These are phyloP conservation scores for Combretum micranthum DNA, from an alignment of 345 rosid species.

Conservation along the genomic window DNA sequence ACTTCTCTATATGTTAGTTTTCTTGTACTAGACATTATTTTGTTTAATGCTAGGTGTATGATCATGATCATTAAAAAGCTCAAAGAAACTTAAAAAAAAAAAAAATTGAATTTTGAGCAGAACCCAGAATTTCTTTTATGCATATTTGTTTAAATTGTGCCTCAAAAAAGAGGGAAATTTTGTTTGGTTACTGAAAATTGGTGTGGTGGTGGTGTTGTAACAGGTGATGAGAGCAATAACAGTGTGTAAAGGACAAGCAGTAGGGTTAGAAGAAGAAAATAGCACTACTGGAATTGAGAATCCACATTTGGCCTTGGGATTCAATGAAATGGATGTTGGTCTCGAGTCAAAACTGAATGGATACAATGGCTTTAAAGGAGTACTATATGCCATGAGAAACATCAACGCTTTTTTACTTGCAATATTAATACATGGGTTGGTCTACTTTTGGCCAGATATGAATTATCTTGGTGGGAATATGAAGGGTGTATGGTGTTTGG, in stretches of 20 bases:
- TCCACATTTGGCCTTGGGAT: conserved; percentile 55
- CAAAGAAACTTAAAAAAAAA: no score
- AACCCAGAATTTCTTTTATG: no score
- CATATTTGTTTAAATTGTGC: no score
- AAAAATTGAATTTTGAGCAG: no score
- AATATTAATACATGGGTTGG: conserved; percentile 65
- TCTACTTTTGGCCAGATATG: conserved; percentile 52
- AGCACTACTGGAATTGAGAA: conserved; percentile 65
- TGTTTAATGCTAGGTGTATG: no score
- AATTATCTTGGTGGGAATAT: conserved; percentile 23
- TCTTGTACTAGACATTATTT: no score
- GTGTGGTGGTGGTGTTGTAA: conserved; percentile 5
- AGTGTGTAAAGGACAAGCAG: conserved; percentile 69
- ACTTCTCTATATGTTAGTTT: no score
- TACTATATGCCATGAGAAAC: conserved; percentile 74
- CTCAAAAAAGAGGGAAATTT: no score
- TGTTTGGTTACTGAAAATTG: not conserved
- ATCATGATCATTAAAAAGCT: no score
- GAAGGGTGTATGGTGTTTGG: conserved; percentile 36
- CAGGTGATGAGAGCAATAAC: conserved; percentile 72
- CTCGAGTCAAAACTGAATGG: conserved; percentile 80
- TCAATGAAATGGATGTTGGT: conserved; percentile 44
- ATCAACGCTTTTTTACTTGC: conserved; percentile 65
- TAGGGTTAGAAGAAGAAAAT: conserved; percentile 75
- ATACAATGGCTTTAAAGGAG: conserved; percentile 86